These are phyloP conservation scores for Malus fusca DNA, from an alignment of 306 rosid species.

Conservation along the genomic window DNA sequence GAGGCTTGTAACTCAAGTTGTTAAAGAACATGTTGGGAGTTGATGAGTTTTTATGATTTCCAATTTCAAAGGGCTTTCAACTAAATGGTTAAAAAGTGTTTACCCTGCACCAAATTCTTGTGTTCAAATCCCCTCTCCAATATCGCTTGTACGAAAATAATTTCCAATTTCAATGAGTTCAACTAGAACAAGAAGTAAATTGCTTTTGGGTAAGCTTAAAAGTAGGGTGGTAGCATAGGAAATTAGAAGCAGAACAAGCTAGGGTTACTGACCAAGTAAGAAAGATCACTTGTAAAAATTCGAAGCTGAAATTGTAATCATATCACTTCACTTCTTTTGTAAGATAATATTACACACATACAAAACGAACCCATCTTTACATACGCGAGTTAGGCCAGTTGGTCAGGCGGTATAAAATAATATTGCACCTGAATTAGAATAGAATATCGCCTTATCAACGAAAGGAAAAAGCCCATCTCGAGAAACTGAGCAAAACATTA, in stretches of 20 bases:
- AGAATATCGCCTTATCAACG: no score
- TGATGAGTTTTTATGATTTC: no score
- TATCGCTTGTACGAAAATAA: background rate
- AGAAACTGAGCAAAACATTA: background rate
- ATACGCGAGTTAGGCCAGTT: background rate
- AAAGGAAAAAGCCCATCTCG: no score
- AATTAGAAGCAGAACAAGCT: background rate
- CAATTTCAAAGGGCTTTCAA: no score
- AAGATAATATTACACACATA: background rate
- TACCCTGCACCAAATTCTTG: no score
- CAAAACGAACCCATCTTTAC: background rate
- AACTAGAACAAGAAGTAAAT: background rate
- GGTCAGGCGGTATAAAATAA: no score
- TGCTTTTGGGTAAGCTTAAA: background rate
- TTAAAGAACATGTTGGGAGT: no score
- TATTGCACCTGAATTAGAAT: no score
- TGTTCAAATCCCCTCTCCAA: no score
- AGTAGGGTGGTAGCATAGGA: background rate
- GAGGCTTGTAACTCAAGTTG: background rate
- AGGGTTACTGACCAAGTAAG: background rate
- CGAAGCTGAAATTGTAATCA: background rate
- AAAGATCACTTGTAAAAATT: background rate
- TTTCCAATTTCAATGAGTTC: conserved; percentile 2
- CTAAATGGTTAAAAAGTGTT: no score
- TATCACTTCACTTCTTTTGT: background rate